These are phyloP conservation scores for Curvularia verruculosa DNA, from an alignment of 2,329 filamentous ascomycete genomes.

Conservation along the genomic window DNA sequence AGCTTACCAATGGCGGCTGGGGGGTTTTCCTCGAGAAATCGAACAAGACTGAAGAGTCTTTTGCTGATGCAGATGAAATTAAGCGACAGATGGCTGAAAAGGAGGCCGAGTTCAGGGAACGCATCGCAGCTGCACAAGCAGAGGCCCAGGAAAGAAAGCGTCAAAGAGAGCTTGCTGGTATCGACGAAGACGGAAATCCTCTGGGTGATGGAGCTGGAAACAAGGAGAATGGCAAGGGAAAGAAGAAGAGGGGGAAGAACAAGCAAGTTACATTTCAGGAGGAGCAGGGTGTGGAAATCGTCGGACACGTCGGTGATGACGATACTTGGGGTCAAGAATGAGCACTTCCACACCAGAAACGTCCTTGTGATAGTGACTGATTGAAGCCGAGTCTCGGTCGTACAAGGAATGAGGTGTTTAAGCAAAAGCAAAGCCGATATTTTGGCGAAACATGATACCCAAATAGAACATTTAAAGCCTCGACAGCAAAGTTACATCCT, in stretches of 20 bases:
- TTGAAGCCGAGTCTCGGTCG: neutral
- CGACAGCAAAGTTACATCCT: neutral
- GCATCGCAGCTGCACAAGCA: conserved; percentile 46
- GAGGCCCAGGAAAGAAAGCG: conserved; percentile 47
- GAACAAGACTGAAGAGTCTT: conserved; percentile 44
- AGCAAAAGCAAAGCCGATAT: neutral
- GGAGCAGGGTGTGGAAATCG: conserved; percentile 39
- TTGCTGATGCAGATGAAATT: conserved; percentile 47
- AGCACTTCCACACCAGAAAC: neutral
- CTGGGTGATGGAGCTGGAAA: conserved; percentile 22
- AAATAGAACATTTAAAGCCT: neutral
- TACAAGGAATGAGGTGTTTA: neutral
- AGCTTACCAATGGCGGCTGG: conserved; percentile 45
- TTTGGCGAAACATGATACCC: conserved; percentile 5
- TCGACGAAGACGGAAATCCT: conserved; percentile 30
- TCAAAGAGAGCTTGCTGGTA: conserved; percentile 36
- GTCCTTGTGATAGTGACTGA: neutral
- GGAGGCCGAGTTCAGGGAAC: conserved; percentile 35
- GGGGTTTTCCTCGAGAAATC: conserved; percentile 46
- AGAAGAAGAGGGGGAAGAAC: conserved; percentile 42
- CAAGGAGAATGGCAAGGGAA: conserved; percentile 33
- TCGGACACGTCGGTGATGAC: conserved; percentile 38
- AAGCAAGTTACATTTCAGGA: conserved; percentile 37
- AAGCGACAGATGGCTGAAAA: conserved; percentile 37
- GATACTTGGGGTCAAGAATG: conserved; percentile 33